Conservation (phyloP, 2,329 filamentous ascomycete species). For the Myriangium duriaei region DNA sequence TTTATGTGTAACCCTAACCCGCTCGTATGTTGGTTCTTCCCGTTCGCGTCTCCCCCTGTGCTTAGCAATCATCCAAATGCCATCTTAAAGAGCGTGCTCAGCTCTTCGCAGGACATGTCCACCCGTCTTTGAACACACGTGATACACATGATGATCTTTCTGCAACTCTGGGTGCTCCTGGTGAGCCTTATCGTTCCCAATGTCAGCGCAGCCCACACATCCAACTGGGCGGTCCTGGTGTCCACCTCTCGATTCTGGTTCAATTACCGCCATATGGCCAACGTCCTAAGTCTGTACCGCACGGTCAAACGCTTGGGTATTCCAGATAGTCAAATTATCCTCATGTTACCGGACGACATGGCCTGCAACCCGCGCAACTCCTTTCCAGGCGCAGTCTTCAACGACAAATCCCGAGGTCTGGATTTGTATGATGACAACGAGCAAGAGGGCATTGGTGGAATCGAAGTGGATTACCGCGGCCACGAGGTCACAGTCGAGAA, state of each 20-base stretch:
- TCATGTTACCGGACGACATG: constrained; percentile 99
- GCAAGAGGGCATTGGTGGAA: constrained; percentile 31
- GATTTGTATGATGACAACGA: constrained; percentile 90
- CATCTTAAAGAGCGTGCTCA: too few species aligned
- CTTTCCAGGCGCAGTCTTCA: constrained; percentile 95
- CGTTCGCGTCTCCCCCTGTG: background rate
- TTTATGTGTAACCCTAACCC: background rate
- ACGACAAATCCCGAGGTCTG: constrained; percentile 88
- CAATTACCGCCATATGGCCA: constrained; percentile 97
- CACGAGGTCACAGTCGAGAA: constrained; percentile 99
- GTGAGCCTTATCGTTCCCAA: constrained; percentile 19
- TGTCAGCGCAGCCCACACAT: constrained; percentile 66
- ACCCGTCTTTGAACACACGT: too few species aligned
- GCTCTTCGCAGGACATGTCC: too few species aligned
- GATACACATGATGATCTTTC: constrained; percentile 1
- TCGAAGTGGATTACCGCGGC: constrained; percentile 94
- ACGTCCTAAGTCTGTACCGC: constrained; percentile 92
- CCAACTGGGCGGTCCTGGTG: constrained; percentile 98
- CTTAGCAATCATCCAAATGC: background rate
- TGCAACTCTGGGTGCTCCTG: background rate
- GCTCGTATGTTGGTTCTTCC: background rate
- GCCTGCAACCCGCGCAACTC: constrained; percentile 97
- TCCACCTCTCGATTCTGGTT: constrained; percentile 99
- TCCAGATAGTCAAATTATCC: constrained; percentile 95
- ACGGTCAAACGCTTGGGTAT: constrained; percentile 97